Base-by-base conservation (phyloP, 2,329 filamentous ascomycete genomes). In the Akanthomyces lecanii region DNA sequence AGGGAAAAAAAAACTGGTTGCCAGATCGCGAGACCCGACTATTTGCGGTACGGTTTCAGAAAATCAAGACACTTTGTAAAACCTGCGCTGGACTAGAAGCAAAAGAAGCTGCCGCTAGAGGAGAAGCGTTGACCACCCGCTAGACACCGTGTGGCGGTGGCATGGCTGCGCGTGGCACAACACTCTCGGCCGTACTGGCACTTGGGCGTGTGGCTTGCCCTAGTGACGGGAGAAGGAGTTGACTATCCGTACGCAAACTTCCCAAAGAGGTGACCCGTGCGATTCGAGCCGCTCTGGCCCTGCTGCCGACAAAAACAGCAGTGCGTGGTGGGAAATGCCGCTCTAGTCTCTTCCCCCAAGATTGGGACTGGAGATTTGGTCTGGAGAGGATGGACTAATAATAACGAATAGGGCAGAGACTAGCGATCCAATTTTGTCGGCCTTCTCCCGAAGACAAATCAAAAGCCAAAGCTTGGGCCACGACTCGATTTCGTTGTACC, bases 121-220 rank as follows among this genome's bases (percentile, higher is more conserved):
- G 10, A n/a, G 25, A 42, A 61, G 40, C 58, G 40, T 61, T 33
- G 40, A 53, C 58, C 48, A 61, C n/a, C 58, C n/a, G 7, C n/a
- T 40, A 61, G 38, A 45, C 33, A n/a, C 8, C 25, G 28, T 59
- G 30, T 50, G 56, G 44, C 48, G 48, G 47, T 52, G 47, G 38
- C 36, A 44, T 60, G 11, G 47, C 48, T 16, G 16, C 36, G 45
- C n/a, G 45, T 60, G 45, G 45, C 33, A 25, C 48, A 14, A 44
- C 21, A 45, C 51, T 42, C 7, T 44, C 38, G 48, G 56, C 33
- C 36, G 38, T 23, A 38, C 21, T 18, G 11, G 12, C 28, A 30
- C 18, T 50, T 21, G 21, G 28, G 45, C 56, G 47, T 42, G 36
- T 59, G 21, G 33, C 36, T 36, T 14, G 25, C 42, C 25, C 23